Evolutionary conservation across 2,329 filamentous ascomycete genomes (phyloP), one percentile per base, ranked within the genome.

Genomic region (Calonectria hongkongensis): DNA sequence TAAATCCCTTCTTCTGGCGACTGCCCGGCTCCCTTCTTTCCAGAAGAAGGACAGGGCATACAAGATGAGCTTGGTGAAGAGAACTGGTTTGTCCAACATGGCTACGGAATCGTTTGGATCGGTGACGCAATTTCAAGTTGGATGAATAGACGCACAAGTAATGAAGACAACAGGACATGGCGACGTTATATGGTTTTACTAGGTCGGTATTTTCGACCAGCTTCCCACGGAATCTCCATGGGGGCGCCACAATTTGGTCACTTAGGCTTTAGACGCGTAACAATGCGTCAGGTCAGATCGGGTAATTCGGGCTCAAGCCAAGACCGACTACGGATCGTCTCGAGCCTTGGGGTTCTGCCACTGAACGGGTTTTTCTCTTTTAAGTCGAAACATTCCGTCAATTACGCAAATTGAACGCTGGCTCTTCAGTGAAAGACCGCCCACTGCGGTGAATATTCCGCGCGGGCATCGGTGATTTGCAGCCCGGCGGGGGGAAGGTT

Each of bases 1-100:
- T 68, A 54, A 72, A 67, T 62, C 74, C 64, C 27, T 74, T 68
- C 41, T 63, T 71, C 21, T 77, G 41, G 6, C 60, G n/a, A 67
- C 12, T 25, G 63, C 74, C 12, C 80, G 78, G 12, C 74, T 74
- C 9, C 76, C 18, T 54, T 81, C 77, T 21, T 65, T 58, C 66
- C 71, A 73, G 45, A 81, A 45, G 21, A 80, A 60, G 69, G 73
- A 73, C 25, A 84, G 28, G 13, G 79, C 64, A 73, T 81, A 80
- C 33, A 70, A 72, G 7, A 82, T 56, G 47, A 84, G 72, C 41
- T 80, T 81, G 71, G 78, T 72, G 68, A 81, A 82, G 41, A 85
- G 74, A 6, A 78, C 30, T 1, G 73, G 72, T 68, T 83, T 85
- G 16, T 77, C 75, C n/a, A 83, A 45, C 78, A 81, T 82, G 16